A percentile compares a stretch with the other conserved stretches of the same genome.
Conservation (phyloP, 73 alveolate species). For the Symbiodinium pilosum region DNA sequence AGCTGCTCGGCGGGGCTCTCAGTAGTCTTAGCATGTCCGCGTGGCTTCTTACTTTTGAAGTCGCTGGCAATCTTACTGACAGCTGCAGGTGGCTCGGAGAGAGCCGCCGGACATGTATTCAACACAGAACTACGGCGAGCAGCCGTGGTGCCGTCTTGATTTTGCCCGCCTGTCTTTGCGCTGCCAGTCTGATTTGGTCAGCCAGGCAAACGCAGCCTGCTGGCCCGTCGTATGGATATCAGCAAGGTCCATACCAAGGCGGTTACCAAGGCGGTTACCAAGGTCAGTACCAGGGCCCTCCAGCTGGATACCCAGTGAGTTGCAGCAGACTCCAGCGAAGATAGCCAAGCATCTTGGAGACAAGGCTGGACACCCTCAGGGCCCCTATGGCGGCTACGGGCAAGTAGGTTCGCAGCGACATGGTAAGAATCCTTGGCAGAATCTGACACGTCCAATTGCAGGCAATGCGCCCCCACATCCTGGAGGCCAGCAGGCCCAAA, state of each 20-base stretch:
- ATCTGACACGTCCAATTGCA: not conserved
- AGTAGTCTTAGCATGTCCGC: too few species aligned
- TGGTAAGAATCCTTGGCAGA: too few species aligned
- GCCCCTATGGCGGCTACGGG: not conserved
- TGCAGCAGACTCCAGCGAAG: not conserved
- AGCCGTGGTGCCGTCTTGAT: not conserved
- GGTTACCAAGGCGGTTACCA: not conserved
- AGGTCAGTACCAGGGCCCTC: not conserved
- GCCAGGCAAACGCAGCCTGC: constrained; percentile 19
- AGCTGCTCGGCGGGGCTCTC: too few species aligned
- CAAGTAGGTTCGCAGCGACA: not conserved
- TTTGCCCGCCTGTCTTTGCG: not conserved
- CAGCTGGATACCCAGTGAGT: not conserved
- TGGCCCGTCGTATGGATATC: not conserved
- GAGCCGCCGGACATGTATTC: not conserved
- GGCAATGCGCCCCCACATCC: constrained; percentile 2
- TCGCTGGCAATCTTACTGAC: too few species aligned
- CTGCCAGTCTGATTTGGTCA: not conserved
- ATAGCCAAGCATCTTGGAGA: not conserved
- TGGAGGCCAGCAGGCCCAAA: not conserved
- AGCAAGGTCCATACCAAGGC: not conserved
- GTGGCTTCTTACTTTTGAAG: too few species aligned
- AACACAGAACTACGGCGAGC: constrained; percentile 17
- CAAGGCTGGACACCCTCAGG: constrained; percentile 1
- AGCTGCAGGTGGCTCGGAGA: constrained; percentile 6